Conservation (phyloP, 495 filamentous ascomycete species). For the Penicillium coprophilum region DNA sequence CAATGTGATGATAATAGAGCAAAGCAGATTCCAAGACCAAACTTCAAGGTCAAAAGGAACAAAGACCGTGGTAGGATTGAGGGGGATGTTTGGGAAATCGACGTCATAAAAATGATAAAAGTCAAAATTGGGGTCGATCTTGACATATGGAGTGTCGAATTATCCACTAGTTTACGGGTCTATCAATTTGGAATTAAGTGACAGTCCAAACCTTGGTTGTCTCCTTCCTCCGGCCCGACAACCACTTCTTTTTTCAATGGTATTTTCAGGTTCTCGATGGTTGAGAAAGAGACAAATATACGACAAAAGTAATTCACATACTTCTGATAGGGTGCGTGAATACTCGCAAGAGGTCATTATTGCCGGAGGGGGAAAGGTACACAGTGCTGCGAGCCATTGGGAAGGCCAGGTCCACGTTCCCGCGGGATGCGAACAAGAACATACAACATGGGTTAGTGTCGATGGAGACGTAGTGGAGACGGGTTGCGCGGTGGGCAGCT, state of each 20-base stretch:
- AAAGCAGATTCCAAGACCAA: constrained; percentile 3
- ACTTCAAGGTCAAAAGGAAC: constrained; percentile 15
- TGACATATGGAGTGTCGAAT: neutral
- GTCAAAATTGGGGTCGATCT: constrained; percentile 1
- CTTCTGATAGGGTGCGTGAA: neutral
- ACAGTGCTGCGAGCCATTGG: constrained; percentile 14
- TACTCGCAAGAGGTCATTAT: constrained; percentile 5
- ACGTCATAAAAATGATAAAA: constrained; percentile 18
- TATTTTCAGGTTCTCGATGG: no score
- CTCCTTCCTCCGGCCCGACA: neutral
- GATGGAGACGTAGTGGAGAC: constrained; percentile 9
- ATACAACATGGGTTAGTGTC: constrained; percentile 16
- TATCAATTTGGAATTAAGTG: neutral
- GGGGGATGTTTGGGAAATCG: constrained; percentile 4
- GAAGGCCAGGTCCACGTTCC: constrained; percentile 27
- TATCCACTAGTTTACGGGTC: constrained; percentile 11
- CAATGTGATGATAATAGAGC: neutral
- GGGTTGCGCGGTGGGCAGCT: constrained; percentile 9
- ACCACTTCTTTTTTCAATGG: neutral
- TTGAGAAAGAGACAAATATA: neutral
- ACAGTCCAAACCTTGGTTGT: constrained; percentile 1
- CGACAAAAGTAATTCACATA: neutral
- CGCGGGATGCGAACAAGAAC: constrained; percentile 25
- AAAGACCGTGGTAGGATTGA: constrained; percentile 12
- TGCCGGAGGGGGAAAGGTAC: constrained; percentile 31